Conservation (phyloP, 2,329 filamentous ascomycete genomes). For the Epichloe glyceriae region DNA sequence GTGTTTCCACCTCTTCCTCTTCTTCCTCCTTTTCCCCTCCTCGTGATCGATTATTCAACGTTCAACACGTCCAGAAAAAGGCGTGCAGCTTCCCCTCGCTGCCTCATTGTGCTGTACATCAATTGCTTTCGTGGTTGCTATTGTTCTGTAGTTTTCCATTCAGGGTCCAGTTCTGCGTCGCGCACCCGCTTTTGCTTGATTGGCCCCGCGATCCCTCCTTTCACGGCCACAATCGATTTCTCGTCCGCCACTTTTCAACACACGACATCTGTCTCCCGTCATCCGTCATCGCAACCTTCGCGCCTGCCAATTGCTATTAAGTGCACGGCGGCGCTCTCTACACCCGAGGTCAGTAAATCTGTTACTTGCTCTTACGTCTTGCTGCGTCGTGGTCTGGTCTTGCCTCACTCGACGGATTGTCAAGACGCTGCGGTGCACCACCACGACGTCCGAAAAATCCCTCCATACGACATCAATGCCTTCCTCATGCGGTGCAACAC, state of each 20-base stretch:
- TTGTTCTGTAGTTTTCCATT: slow-evolving; percentile 1
- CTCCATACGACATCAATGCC: not conserved
- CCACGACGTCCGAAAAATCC: not conserved
- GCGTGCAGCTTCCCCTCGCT: not conserved
- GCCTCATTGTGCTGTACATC: not conserved
- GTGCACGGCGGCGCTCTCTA: not conserved
- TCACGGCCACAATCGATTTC: slow-evolving; percentile 4
- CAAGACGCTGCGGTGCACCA: not conserved
- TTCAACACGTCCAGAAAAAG: not conserved
- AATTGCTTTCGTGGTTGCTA: not conserved
- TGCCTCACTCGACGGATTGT: not conserved
- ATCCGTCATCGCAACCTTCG: not conserved
- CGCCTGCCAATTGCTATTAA: not conserved
- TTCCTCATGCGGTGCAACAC: not conserved
- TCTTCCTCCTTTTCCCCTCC: not conserved
- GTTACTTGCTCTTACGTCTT: not conserved
- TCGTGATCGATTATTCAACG: not conserved
- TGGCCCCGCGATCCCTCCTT: slow-evolving; percentile 6
- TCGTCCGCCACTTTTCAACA: slow-evolving; percentile 4
- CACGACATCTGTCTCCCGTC: not conserved
- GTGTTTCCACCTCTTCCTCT: not conserved
- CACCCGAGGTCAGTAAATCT: slow-evolving; percentile 1
- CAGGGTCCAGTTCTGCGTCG: not conserved
- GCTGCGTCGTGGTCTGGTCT: not conserved
- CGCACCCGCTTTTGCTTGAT: slow-evolving; percentile 1